Base-by-base conservation (phyloP, 176 grass and related monocot species). In the Ananas comosus region DNA sequence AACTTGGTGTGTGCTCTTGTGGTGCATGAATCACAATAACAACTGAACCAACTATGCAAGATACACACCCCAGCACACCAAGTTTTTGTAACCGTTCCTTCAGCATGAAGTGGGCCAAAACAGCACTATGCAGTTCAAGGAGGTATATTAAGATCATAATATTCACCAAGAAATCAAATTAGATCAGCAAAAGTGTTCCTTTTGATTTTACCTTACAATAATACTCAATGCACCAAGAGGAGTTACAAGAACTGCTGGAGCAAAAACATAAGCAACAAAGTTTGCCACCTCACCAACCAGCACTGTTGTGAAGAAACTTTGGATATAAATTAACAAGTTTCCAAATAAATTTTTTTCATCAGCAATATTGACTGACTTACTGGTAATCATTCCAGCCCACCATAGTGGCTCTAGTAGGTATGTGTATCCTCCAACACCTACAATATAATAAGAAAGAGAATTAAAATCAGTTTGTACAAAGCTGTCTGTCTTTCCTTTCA, bases 341-440 rank as follows among this genome's bases (percentile, higher is more conserved):
- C 17, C 21, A 19, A 61, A 61, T 61, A 61, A 18, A 9, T 2
- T 19, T 61, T 61, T n/a, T 61, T 61, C 16, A 19, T 61, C 56
- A 61, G 21, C n/a, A n/a, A 61, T 14, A 19, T 48, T 64, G 14
- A 29, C 1, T 5, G 52, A 56, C 84, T 24, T 93, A 99, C 94
- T 93, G 75, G 94, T 88, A 65, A 81, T 90, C 94, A 99, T 84
- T 16, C 94, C 94, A 78, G 87, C 80, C 94, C 94, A 99, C 94
- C 94, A 99, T 10, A 99, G 70, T 16, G 89, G 94, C 49, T 99
- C 87, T 19, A 78, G 51, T 68, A 93, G 78, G 51, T 99, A 99
- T 14, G 84, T 81, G 64, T 99, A 82, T 78, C 94, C 94, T 51
- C 94, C 94, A 12, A 91, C 82, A 59, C 89, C 89, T 93, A 71